A percentile compares a stretch with the other conserved stretches of the same genome.
These are phyloP conservation scores for Pelargonium citronellum DNA, from an alignment of 441 rosid species.

Conservation along the genomic window DNA sequence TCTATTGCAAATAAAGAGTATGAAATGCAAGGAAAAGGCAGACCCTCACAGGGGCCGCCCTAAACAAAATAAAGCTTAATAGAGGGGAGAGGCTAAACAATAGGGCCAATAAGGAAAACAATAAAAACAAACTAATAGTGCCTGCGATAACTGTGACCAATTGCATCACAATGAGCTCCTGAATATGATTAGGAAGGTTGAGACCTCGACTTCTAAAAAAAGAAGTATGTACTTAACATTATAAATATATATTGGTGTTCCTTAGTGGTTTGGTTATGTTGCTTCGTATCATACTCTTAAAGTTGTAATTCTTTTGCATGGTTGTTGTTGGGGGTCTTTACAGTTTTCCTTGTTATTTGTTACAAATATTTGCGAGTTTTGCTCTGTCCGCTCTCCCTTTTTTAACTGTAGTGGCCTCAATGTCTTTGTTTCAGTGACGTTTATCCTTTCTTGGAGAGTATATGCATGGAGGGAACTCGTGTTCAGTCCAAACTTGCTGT, in stretches of 20 bases:
- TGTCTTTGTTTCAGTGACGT: constrained; percentile 46
- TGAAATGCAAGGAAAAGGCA: too few relatives aligned
- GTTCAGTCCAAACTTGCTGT: constrained; percentile 76
- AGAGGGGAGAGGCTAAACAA: too few relatives aligned
- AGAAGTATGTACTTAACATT: too few relatives aligned
- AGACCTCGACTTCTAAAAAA: too few relatives aligned
- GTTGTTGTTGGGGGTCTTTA: constrained; percentile 4
- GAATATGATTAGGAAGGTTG: too few relatives aligned
- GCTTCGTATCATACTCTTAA: neutral
- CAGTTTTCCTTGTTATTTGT: neutral
- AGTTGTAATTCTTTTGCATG: neutral
- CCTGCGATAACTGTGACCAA: too few relatives aligned
- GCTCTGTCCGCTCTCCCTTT: neutral
- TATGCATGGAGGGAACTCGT: constrained; percentile 79
- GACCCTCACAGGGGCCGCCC: too few relatives aligned
- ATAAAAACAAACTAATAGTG: too few relatives aligned
- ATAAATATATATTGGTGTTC: neutral
- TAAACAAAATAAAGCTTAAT: too few relatives aligned
- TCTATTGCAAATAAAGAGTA: too few relatives aligned
- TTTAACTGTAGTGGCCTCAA: constrained; percentile 10
- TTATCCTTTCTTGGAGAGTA: constrained; percentile 54
- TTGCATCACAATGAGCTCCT: too few relatives aligned
- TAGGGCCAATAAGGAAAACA: too few relatives aligned
- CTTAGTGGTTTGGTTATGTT: constrained; percentile 10
- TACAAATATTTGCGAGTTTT: neutral